Conservation (phyloP, 768 basidiomycete species). For the Naganishia randhawae region DNA sequence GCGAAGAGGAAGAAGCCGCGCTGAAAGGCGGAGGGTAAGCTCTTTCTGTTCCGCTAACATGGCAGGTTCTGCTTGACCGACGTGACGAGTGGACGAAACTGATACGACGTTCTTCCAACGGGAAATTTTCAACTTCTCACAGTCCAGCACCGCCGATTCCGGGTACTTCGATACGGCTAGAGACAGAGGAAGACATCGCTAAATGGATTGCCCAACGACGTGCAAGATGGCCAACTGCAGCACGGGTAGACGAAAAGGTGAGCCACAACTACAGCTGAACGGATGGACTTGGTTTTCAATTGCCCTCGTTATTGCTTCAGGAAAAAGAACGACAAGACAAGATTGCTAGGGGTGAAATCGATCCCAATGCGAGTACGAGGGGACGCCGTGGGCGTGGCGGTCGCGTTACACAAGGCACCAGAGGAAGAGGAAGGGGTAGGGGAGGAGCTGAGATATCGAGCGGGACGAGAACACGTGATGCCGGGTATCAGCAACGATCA, state of each 20-base stretch:
- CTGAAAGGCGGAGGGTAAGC: slow-evolving; percentile 20
- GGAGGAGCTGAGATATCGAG: neutral
- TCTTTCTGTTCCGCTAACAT: slow-evolving; percentile 15
- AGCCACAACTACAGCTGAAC: neutral
- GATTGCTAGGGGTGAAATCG: slow-evolving; percentile 38
- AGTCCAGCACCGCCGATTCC: slow-evolving; percentile 45
- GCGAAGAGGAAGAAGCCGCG: slow-evolving; percentile 31
- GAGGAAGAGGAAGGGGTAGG: slow-evolving; percentile 14
- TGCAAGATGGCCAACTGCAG: slow-evolving; percentile 72
- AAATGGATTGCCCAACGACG: slow-evolving; percentile 87
- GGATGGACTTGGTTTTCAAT: neutral
- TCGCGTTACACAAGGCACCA: neutral
- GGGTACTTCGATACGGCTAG: slow-evolving; percentile 70
- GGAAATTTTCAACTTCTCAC: neutral
- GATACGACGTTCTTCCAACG: no score
- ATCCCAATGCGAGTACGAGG: slow-evolving; percentile 11
- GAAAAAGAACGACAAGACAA: slow-evolving; percentile 74
- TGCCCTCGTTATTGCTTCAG: slow-evolving; percentile 31
- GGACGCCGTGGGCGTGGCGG: slow-evolving; percentile 15
- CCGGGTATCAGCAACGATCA: slow-evolving; percentile 2
- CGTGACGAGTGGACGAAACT: no score
- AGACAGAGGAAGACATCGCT: slow-evolving; percentile 74
- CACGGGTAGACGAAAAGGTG: slow-evolving; percentile 68
- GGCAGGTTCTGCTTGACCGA: no score
- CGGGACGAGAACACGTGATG: slow-evolving; percentile 3